These are phyloP conservation scores for Fusarium dlaminii DNA, from an alignment of 2,329 filamentous ascomycete genomes.

Conservation along the genomic window DNA sequence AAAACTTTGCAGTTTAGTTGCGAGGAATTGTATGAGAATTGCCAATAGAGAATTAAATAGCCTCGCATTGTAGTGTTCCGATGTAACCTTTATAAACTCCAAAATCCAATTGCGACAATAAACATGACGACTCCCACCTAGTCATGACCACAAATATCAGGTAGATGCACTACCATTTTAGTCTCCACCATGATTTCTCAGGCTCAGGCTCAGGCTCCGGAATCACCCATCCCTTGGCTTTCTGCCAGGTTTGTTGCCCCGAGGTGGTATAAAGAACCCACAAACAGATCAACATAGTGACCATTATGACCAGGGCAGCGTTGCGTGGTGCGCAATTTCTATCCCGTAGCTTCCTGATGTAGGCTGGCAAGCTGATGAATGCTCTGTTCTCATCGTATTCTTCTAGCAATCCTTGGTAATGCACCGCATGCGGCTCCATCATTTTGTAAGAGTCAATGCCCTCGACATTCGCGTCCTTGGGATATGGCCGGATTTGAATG, in stretches of 20 bases:
- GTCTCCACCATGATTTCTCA: neutral
- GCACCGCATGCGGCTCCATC: slow-evolving; percentile 43
- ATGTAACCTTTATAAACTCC: neutral
- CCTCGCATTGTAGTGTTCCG: neutral
- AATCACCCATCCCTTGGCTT: neutral
- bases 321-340: slow-evolving; percentile 16
- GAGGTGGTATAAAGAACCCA: slow-evolving; percentile 6
- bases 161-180: neutral
- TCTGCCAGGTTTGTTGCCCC: slow-evolving; percentile 16
- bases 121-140: slow-evolving; percentile 5
- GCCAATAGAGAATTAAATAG: no score
- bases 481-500: slow-evolving; percentile 28
- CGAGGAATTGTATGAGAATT: neutral
- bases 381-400: slow-evolving; percentile 34
- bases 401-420: slow-evolving; percentile 41
- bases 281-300: neutral
- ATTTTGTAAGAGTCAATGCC: slow-evolving; percentile 36
- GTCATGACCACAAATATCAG: neutral
- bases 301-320: slow-evolving; percentile 22
- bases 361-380: slow-evolving; percentile 31
- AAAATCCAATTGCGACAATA: neutral
- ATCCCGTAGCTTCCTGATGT: slow-evolving; percentile 32
- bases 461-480: neutral
- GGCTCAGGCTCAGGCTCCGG: neutral
- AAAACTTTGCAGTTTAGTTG: neutral